Evolutionary conservation across 768 basidiomycete genomes (phyloP).

Genomic region (Podaxis rugospora): DNA sequence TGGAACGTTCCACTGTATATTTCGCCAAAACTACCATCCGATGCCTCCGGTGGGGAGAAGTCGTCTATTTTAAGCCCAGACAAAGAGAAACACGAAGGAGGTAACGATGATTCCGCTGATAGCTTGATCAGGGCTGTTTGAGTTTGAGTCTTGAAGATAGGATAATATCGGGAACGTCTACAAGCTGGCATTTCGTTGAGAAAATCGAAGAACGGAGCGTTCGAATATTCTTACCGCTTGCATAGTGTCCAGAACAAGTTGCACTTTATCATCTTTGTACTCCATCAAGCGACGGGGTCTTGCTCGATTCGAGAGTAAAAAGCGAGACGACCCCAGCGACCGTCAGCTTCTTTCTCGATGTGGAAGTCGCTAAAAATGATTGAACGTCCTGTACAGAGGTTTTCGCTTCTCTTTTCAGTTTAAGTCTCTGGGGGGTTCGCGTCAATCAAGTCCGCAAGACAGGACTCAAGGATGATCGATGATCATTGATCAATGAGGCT

Average conservation of each 20-base stretch:
- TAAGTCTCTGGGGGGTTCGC: background rate
- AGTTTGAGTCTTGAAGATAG: background rate
- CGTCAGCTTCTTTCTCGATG: background rate
- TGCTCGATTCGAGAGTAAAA: conserved; percentile 2
- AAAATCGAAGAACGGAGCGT: background rate
- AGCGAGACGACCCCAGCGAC: background rate
- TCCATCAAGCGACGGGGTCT: background rate
- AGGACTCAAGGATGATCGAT: too few species aligned
- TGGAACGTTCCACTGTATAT: conserved; percentile 15
- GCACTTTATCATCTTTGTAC: conserved; percentile 1
- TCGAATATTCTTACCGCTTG: conserved; percentile 5
- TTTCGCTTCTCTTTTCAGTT: background rate
- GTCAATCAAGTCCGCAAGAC: background rate
- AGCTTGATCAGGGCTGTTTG: conserved; percentile 3
- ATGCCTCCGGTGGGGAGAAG: conserved; percentile 13
- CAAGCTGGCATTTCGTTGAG: background rate
- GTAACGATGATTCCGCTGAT: background rate
- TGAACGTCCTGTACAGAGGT: background rate
- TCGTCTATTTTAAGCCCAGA: conserved; percentile 1
- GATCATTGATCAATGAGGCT: background rate
- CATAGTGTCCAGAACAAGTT: conserved; percentile 8
- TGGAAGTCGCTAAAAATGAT: background rate
- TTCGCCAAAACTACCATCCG: conserved; percentile 19
- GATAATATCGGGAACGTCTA: conserved; percentile 3
- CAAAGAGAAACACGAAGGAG: conserved; percentile 4